Conservation (phyloP, 768 basidiomycete genomes). For the Glaciozyma antarctica region DNA sequence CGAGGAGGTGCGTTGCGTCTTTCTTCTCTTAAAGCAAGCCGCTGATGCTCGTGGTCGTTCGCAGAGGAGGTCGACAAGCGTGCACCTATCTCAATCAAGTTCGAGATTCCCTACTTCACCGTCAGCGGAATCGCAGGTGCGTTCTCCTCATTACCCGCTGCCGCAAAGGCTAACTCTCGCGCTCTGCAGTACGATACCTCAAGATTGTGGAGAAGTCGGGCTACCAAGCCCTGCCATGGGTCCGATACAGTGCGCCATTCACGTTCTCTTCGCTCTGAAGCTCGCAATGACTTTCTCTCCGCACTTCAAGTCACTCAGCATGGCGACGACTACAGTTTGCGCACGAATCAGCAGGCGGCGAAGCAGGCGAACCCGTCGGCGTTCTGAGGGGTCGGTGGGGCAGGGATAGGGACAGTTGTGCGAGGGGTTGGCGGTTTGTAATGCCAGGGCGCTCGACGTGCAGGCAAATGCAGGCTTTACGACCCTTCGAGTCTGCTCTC, state of each 20-base stretch:
- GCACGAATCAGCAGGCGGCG: constrained; percentile 20
- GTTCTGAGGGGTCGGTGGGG: neutral
- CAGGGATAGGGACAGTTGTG: neutral
- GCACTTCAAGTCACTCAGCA: constrained; percentile 39
- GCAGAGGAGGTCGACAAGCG: constrained; percentile 76
- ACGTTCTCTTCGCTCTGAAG: constrained; percentile 2
- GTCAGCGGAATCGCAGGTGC: constrained; percentile 63
- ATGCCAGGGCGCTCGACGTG: too few species aligned
- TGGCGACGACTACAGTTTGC: constrained; percentile 38
- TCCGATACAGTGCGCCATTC: constrained; percentile 74
- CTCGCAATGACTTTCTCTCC: too few species aligned
- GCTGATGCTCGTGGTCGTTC: constrained; percentile 27
- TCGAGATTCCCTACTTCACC: constrained; percentile 97
- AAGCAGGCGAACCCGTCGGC: constrained; percentile 9
- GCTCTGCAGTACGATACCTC: constrained; percentile 54
- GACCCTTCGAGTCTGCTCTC: too few species aligned
- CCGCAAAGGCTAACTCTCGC: neutral
- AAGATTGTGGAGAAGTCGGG: constrained; percentile 99
- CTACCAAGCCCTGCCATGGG: constrained; percentile 93
- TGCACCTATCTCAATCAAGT: constrained; percentile 91
- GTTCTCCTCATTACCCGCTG: constrained; percentile 52
- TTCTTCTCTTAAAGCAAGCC: neutral
- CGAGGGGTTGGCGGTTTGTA: too few species aligned
- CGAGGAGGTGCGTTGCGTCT: constrained; percentile 57
- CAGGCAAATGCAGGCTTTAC: too few species aligned